Percentiles rank a stretch among this genome's conserved stretches.
phyloP scores from a whole-genome alignment of 805 yeast species.

The Monosporozyma yasuniensis region DNA sequence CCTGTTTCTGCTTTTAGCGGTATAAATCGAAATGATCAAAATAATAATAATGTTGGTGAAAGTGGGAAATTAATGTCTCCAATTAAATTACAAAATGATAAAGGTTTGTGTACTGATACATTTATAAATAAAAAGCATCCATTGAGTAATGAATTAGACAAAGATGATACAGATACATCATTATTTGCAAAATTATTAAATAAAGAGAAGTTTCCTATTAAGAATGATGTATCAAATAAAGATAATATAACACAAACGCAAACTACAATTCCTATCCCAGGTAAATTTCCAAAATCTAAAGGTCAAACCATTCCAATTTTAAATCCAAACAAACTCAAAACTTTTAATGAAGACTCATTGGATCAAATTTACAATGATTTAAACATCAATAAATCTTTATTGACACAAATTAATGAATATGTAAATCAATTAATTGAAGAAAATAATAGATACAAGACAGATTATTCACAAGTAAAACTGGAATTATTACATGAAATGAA shows the following conservation, averaged over 20 bases:
- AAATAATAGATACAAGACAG: constrained; percentile 8
- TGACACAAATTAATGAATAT: constrained; percentile 10
- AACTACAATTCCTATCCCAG: constrained; percentile 15
- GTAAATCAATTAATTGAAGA: constrained; percentile 2
- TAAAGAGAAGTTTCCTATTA: neutral
- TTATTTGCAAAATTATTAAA: neutral
- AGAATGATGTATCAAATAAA: neutral
- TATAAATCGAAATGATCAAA: neutral
- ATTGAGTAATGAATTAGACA: neutral
- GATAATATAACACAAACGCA: neutral
- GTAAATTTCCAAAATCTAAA: constrained; percentile 20
- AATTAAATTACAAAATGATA: constrained; percentile 6
- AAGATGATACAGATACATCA: neutral
- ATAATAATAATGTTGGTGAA: no score
- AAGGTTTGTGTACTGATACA: neutral
- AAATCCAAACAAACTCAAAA: no score
- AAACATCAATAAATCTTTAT: constrained; percentile 19
- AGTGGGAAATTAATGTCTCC: constrained; percentile 11
- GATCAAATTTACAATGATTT: constrained; percentile 13
- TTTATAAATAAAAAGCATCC: neutral
- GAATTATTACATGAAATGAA: constrained; percentile 30
- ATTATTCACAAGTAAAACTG: constrained; percentile 21
- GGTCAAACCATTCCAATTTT: constrained; percentile 7
- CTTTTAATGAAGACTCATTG: no score
- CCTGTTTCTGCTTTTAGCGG: constrained; percentile 9